Base-by-base conservation (phyloP, 83 land plant species). In the Isoetes engelmannii region DNA sequence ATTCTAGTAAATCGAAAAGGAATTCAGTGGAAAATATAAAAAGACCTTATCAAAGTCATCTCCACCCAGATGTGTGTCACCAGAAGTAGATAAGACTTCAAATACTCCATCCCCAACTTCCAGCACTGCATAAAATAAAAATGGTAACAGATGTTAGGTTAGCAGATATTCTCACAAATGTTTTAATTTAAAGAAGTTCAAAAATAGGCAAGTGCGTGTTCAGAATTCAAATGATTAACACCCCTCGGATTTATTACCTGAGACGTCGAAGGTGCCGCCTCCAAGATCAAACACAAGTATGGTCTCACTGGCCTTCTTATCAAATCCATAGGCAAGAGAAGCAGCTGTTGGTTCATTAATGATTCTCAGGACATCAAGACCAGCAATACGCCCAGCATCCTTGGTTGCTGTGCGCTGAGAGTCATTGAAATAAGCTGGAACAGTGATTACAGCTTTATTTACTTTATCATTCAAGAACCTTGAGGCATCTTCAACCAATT, bases 71-170 rank as follows among this genome's bases (percentile, higher is more conserved):
- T 92, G 97, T 13, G 97, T 92, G 48, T 89, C 97, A 6, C 97
- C 97, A 9, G 97, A 89, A 9, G 97, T 92, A 5, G 97, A 92
- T 8, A 92, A 89, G 65, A 92, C 97, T 70, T 92, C 97, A 79
- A 92, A 92, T 62, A 92, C 97, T 61, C 97, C 97, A 79, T 92
- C 97, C 18, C 97, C 97, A 43, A 92, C 97, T 75, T 92, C 95
- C 70, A 92, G 80, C 50, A 92, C 97, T 90, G 84, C 46, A 21
- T 4, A 48, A 1, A 18, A 72, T 2, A 28, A 2, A 28, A 28
- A 28, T 28, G 37, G 37, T 28, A 28, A 28, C 37, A 28, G 37
- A 28, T 2, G 37, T 28, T 28, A 28, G 37, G 37, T 28, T 28
- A 28, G 37, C 37, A 28, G 37, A 28, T 28, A 28, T 2, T 0